These are phyloP conservation scores for Cercophora sp. DNA, from an alignment of 495 filamentous ascomycete species.

Conservation along the genomic window DNA sequence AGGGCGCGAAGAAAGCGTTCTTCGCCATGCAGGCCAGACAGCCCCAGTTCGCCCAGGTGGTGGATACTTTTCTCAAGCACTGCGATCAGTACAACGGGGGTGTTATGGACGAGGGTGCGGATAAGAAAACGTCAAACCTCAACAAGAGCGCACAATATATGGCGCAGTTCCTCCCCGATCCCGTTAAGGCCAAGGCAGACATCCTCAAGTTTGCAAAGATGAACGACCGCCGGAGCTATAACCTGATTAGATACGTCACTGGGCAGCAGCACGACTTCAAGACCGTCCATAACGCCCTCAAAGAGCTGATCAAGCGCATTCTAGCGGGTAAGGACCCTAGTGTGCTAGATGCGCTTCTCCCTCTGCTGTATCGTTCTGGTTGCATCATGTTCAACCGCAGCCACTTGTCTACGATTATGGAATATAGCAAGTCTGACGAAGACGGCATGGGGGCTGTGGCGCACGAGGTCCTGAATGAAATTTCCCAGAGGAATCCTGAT, in stretches of 20 bases:
- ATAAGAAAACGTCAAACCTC: slow-evolving; percentile 64
- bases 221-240: slow-evolving; percentile 87
- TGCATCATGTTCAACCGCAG: slow-evolving; percentile 89
- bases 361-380: slow-evolving; percentile 79
- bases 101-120: slow-evolving; percentile 68
- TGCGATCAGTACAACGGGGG: slow-evolving; percentile 90
- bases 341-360: slow-evolving; percentile 72
- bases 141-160: slow-evolving; percentile 63
- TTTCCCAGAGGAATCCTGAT: slow-evolving; percentile 81
- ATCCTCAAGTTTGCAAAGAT: slow-evolving; percentile 86
- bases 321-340: slow-evolving; percentile 49
- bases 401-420: slow-evolving; percentile 86
- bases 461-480: slow-evolving; percentile 88
- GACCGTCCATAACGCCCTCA: slow-evolving; percentile 82
- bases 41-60: slow-evolving; percentile 60
- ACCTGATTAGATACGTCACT: slow-evolving; percentile 80
- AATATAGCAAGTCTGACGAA: slow-evolving; percentile 76
- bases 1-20: slow-evolving; percentile 77
- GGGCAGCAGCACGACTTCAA: slow-evolving; percentile 86
- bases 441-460: slow-evolving; percentile 71
- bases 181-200: slow-evolving; percentile 60
- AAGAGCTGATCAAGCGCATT: slow-evolving; percentile 79
- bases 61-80: slow-evolving; percentile 67
- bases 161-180: slow-evolving; percentile 70
- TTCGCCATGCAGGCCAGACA: slow-evolving; percentile 80